Conservation (phyloP, 352 stramenopile genomes). For the Globisporangium paroecandrum region DNA sequence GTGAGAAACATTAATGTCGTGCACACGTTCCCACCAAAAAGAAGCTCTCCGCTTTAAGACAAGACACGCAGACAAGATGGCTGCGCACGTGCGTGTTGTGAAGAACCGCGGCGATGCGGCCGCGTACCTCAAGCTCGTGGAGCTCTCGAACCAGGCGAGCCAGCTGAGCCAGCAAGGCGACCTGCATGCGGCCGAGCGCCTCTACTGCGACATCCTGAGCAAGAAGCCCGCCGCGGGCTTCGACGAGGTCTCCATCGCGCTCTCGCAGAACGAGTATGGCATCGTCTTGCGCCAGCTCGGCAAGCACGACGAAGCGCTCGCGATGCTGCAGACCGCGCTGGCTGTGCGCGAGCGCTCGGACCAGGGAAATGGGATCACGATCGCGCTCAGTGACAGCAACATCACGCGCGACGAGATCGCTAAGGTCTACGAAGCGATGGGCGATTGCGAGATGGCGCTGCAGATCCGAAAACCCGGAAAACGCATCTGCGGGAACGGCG, state of each 20-base stretch:
- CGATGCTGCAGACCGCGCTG: constrained; percentile 40
- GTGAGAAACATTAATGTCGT: no score
- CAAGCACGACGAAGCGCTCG: constrained; percentile 45
- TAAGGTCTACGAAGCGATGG: constrained; percentile 65
- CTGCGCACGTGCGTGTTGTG: constrained; percentile 28
- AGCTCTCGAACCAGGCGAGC: constrained; percentile 40
- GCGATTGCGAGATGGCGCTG: constrained; percentile 45
- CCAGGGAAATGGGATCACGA: constrained; percentile 25
- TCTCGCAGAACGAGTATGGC: constrained; percentile 58
- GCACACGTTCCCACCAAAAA: background rate
- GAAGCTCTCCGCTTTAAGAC: background rate
- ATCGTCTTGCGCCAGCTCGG: constrained; percentile 44
- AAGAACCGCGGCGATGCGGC: constrained; percentile 28
- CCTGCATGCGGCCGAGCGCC: constrained; percentile 33
- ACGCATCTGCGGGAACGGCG: constrained; percentile 51
- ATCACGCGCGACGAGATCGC: constrained; percentile 66
- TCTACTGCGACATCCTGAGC: constrained; percentile 44
- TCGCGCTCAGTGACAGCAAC: constrained; percentile 55
- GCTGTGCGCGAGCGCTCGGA: constrained; percentile 42
- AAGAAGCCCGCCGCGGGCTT: constrained; percentile 51
- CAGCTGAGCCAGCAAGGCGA: constrained; percentile 37
- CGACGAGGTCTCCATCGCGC: constrained; percentile 49
- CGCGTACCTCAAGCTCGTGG: constrained; percentile 47
- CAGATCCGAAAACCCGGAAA: constrained; percentile 34
- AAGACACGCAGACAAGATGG: background rate